Conservation (phyloP, 257 asterid genomes). For the Coffea canephora region DNA sequence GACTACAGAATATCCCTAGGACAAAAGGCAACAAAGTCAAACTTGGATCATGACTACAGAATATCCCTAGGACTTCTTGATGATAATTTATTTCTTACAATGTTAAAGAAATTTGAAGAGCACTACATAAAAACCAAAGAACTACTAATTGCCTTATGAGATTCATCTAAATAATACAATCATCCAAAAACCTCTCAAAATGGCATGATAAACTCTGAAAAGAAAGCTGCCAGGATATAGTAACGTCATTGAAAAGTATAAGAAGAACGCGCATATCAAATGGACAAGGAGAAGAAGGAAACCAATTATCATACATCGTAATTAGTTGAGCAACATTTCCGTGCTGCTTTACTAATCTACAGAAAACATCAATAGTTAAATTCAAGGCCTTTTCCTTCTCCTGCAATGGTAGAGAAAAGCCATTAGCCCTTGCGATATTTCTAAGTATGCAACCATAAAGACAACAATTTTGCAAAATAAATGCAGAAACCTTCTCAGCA, state of each 20-base stretch:
- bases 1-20: background rate
- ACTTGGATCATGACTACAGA: background rate
- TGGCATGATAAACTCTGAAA: background rate
- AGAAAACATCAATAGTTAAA: conserved; percentile 85
- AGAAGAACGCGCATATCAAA: background rate
- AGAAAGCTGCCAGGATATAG: background rate
- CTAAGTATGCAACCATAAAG: background rate
- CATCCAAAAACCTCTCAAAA: background rate
- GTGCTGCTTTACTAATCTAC: conserved; percentile 95
- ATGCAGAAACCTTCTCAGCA: conserved; percentile 50
- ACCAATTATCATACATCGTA: conserved; percentile 58
- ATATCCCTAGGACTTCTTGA: background rate
- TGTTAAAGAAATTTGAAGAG: background rate
- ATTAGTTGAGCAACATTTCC: conserved; percentile 79
- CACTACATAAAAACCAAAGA: background rate
- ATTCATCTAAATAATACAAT: background rate
- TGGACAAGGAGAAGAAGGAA: conserved; percentile 25
- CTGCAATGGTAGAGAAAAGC: conserved; percentile 51
- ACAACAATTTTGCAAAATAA: conserved; percentile 4
- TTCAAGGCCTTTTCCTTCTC: conserved; percentile 97
- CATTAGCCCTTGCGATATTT: conserved; percentile 11
- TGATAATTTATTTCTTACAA: background rate
- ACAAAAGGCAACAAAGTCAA: background rate
- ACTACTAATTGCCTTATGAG: background rate
- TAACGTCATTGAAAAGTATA: background rate